Percentiles rank a stretch among this genome's conserved stretches.
These are phyloP conservation scores for Gaeumannomyces tritici DNA, from an alignment of 2,329 filamentous ascomycete species.

Conservation along the genomic window DNA sequence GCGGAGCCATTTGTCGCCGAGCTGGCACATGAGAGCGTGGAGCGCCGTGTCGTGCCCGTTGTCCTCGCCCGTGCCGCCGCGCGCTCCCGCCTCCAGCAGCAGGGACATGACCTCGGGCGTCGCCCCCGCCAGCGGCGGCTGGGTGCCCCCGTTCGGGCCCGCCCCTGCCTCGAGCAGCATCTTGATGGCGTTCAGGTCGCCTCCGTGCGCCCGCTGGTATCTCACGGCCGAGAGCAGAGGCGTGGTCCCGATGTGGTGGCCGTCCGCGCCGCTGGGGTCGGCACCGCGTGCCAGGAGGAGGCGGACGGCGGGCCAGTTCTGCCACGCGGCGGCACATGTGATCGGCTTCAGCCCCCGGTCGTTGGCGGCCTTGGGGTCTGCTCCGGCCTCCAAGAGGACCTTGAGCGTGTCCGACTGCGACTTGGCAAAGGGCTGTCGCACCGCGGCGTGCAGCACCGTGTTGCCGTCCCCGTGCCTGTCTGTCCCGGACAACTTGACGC, in stretches of 20 bases:
- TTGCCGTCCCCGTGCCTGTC: neutral
- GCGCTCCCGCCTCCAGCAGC: too few relatives aligned
- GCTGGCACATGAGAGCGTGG: too few relatives aligned
- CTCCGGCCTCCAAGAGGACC: neutral
- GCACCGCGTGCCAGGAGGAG: conserved; percentile 1
- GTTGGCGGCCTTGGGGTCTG: neutral
- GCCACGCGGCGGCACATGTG: neutral
- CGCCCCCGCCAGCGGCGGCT: too few relatives aligned
- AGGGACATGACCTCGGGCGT: too few relatives aligned
- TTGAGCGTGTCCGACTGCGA: neutral
- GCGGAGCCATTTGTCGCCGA: too few relatives aligned
- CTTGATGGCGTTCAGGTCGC: neutral
- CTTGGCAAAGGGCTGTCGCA: neutral
- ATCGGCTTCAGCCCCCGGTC: neutral
- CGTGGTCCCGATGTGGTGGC: too few relatives aligned
- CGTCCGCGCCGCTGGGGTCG: neutral
- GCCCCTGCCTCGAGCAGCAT: neutral
- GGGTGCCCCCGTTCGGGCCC: neutral
- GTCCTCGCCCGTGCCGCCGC: too few relatives aligned
- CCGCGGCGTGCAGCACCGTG: neutral
- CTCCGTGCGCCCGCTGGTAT: neutral
- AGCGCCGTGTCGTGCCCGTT: too few relatives aligned
- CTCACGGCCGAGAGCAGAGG: too few relatives aligned
- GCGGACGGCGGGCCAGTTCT: neutral
- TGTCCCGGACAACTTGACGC: neutral